Base-by-base conservation (phyloP, 768 basidiomycete genomes). In the Hirschioporus abietinus region DNA sequence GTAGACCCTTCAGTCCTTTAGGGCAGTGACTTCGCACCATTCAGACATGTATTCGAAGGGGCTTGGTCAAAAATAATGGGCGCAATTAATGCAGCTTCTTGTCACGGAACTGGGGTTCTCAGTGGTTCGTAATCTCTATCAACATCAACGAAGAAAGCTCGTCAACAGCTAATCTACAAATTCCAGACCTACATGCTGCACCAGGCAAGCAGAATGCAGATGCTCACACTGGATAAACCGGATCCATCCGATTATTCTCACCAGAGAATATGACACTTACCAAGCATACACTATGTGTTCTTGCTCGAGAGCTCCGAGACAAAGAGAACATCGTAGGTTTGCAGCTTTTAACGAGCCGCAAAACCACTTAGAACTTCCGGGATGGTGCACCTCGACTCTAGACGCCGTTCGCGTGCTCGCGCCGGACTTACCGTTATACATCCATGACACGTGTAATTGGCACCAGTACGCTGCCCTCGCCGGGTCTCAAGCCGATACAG, bases 131-230 rank as follows among this genome's bases (percentile, higher is more conserved):
- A 24, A 25, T 52, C 62, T 59, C 42, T 17, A 65, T 24, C 36
- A 23, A 1, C 23, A 9, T 12, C 25, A 27, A 64, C 60, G 66
- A 63, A 65, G n/a, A 7, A 7, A 36, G 63, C 60, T 27, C 8
- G 35, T 58, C 80, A 23, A 58, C 30, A 25, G 8, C 7, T 20
- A 20, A 30, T 57, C 24, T 64, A 8, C 30, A 30, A 30, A 30
- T 30, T 30, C 4, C 78, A 90, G 90, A 91, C 74, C 80, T 92
- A 4, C 90, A 91, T 68, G 85, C 89, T 23, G 90, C 88, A 0
- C 88, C 89, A 0, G 90, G 90, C 9, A 90, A 89, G 71, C 91
- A 92, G 70, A 92, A 91, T 70, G 74, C 78, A 27, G 88, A 89
- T 73, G 73, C 87, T 0, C 90, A 92, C 70, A 81, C 85, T 7